These are phyloP conservation scores for Trichoderma guizhouense DNA, from an alignment of 2,329 filamentous ascomycete species.

Conservation along the genomic window DNA sequence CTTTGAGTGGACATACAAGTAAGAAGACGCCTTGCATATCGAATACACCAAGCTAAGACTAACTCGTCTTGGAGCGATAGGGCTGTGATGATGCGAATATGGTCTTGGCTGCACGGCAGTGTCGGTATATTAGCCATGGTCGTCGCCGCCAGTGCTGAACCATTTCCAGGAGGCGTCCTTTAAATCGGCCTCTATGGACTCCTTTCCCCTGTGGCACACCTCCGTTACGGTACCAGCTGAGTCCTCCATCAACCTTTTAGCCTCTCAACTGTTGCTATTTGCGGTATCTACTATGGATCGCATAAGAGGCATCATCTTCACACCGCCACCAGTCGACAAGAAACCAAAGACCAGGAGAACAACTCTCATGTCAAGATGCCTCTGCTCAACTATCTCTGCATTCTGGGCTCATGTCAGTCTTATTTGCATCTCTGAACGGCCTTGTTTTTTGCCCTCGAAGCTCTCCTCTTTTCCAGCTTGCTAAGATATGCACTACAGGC, in stretches of 20 bases:
- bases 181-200: not conserved
- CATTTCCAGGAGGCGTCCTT: not conserved
- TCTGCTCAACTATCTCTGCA: constrained; percentile 14
- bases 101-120: constrained; percentile 5
- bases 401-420: constrained; percentile 18
- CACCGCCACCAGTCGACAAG: not conserved
- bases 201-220: not conserved
- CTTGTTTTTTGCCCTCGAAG: not conserved
- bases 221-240: not conserved
- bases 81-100: constrained; percentile 8
- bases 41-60: not conserved
- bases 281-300: not conserved
- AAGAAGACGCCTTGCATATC: constrained; percentile 7
- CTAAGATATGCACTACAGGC: constrained; percentile 5
- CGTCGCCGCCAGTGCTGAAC: not conserved
- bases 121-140: not conserved
- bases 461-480: not conserved
- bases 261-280: not conserved
- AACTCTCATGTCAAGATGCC: constrained; percentile 5
- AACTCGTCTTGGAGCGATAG: not conserved
- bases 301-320: not conserved
- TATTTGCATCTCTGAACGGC: not conserved
- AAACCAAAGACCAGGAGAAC: constrained; percentile 7
- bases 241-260: not conserved
- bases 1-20: not conserved